Conservation (phyloP, 2,329 filamentous ascomycete genomes). For the Diaporthe sp. region DNA sequence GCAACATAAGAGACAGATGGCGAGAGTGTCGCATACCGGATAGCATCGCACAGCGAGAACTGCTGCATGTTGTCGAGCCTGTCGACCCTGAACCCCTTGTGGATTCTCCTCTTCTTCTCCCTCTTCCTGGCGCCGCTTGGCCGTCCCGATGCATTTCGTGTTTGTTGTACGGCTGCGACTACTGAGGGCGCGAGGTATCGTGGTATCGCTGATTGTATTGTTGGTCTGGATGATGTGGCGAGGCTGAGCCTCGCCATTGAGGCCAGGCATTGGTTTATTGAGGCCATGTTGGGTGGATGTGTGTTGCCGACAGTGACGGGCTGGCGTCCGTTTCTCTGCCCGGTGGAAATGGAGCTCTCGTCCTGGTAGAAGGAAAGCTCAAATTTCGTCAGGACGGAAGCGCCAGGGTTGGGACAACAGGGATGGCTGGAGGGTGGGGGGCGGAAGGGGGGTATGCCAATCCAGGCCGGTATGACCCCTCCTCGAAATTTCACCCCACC, state of each 20-base stretch:
- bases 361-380: constrained; percentile 14
- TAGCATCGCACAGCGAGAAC: constrained; percentile 90
- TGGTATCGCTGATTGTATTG: constrained; percentile 57
- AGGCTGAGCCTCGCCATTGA: constrained; percentile 66
- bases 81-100: constrained; percentile 77
- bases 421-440: background rate
- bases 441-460: background rate
- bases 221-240: constrained; percentile 57
- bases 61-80: constrained; percentile 76
- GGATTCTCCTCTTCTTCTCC: constrained; percentile 70
- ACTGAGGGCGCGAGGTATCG: constrained; percentile 63
- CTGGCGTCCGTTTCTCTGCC: background rate
- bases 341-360: background rate
- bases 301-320: background rate
- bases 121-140: constrained; percentile 64
- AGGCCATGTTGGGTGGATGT: constrained; percentile 58
- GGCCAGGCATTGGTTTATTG: constrained; percentile 67
- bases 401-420: background rate
- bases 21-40: constrained; percentile 72
- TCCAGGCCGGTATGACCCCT: constrained; percentile 39
- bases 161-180: constrained; percentile 54
- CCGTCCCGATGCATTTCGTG: constrained; percentile 56
- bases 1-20: background rate
- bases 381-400: constrained; percentile 33
- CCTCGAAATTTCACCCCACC: constrained; percentile 44